Percentiles rank a stretch among this genome's conserved stretches.
These are phyloP conservation scores for Mentha longifolia DNA, from an alignment of 257 asterid genomes.

Conservation along the genomic window DNA sequence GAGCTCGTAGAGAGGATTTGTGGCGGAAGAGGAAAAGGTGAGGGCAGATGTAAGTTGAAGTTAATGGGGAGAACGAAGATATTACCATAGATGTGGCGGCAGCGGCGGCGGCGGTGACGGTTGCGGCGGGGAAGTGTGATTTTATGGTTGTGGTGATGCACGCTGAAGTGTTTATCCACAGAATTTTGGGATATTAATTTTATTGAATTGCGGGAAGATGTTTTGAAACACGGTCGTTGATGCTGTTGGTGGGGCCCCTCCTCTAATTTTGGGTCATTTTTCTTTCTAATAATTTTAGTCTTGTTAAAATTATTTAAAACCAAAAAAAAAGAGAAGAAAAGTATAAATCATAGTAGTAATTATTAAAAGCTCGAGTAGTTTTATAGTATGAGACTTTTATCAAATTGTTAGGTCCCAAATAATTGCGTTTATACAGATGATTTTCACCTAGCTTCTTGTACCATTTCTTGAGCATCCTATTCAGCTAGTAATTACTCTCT, in stretches of 20 bases:
- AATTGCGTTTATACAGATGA: too few species aligned
- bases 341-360: too few species aligned
- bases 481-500: too few species aligned
- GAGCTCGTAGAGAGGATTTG: constrained; percentile 27
- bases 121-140: constrained; percentile 27
- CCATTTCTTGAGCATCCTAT: too few species aligned
- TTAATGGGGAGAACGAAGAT: constrained; percentile 43
- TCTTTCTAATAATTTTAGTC: too few species aligned
- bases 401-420: too few species aligned
- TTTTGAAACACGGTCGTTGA: constrained; percentile 6
- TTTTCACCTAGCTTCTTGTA: too few species aligned
- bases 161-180: constrained; percentile 30
- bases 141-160: constrained; percentile 34
- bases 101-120: constrained; percentile 29
- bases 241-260: neutral
- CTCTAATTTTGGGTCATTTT: neutral
- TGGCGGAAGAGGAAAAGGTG: constrained; percentile 39
- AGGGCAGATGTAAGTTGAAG: constrained; percentile 39
- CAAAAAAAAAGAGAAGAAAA: too few species aligned
- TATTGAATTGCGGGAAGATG: constrained; percentile 35
- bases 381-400: too few species aligned
- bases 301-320: too few species aligned
- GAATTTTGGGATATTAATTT: neutral
- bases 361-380: too few species aligned
- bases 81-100: constrained; percentile 45